Percentiles rank a stretch among this genome's conserved stretches.
These are phyloP conservation scores for Metrosideros polymorpha DNA, from an alignment of 441 rosid genomes.

Conservation along the genomic window DNA sequence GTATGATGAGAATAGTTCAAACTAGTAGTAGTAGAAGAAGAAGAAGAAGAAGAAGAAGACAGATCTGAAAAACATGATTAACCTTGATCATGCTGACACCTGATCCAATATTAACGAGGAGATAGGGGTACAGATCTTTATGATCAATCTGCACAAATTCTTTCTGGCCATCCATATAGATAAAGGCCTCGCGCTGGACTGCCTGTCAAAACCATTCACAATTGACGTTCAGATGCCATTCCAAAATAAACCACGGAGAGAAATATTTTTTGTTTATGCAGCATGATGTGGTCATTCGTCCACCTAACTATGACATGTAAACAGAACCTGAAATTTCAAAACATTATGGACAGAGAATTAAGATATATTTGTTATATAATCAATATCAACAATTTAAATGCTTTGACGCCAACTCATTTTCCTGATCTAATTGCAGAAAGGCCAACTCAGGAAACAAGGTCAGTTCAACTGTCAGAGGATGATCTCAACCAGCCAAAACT, in stretches of 20 bases:
- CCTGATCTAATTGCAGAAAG: background rate
- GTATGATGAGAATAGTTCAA: background rate
- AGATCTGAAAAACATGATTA: background rate
- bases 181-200: conserved; percentile 96
- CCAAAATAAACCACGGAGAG: background rate
- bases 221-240: background rate
- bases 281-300: background rate
- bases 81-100: conserved; percentile 99
- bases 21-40: background rate
- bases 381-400: background rate
- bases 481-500: background rate
- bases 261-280: background rate
- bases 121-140: conserved; percentile 93
- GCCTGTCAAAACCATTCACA: conserved; percentile 42
- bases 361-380: background rate
- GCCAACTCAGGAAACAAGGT: background rate
- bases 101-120: conserved; percentile 96
- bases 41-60: background rate
- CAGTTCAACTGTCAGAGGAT: background rate
- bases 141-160: conserved; percentile 93
- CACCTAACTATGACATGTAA: background rate
- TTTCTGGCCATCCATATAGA: conserved; percentile 88
- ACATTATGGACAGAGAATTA: background rate
- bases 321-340: background rate
- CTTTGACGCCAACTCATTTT: background rate